Conservation (phyloP, 352 stramenopile genomes). For the Globisporangium yorkense region DNA sequence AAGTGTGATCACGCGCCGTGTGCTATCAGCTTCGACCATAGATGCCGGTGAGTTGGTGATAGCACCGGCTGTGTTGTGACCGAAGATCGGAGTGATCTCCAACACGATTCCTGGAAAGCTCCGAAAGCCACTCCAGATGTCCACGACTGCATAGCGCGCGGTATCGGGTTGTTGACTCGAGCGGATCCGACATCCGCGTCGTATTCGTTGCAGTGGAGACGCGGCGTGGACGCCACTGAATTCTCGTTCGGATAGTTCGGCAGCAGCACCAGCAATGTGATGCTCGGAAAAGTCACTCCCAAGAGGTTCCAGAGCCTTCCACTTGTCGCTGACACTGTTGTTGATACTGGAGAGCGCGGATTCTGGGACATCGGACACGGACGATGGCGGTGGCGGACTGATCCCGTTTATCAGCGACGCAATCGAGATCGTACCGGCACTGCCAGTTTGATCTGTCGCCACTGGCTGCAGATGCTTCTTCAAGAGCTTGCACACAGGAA, state of each 20-base stretch:
- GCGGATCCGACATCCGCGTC: not conserved
- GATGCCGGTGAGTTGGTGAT: too few relatives aligned
- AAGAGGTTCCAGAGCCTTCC: not conserved
- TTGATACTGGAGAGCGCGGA: not conserved
- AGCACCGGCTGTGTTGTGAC: too few relatives aligned
- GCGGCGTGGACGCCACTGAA: too few relatives aligned
- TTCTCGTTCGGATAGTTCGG: not conserved
- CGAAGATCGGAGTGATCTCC: not conserved
- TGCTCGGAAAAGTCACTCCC: not conserved
- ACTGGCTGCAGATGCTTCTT: conserved; percentile 20
- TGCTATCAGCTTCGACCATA: not conserved
- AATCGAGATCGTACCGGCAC: conserved; percentile 4
- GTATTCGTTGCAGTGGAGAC: not conserved
- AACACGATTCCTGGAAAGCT: conserved; percentile 3
- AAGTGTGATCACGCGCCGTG: conserved; percentile 1
- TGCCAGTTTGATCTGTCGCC: not conserved
- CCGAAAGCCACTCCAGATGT: conserved; percentile 5
- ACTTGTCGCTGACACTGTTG: not conserved
- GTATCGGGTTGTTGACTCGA: not conserved
- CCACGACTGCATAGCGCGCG: not conserved
- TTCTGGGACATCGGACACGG: too few relatives aligned
- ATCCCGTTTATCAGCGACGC: conserved; percentile 1
- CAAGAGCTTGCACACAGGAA: conserved; percentile 19
- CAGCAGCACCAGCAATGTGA: not conserved
- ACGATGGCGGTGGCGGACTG: not conserved